Evolutionary conservation across 495 filamentous ascomycete genomes (phyloP).

Genomic region (Aspergillus leporis): DNA sequence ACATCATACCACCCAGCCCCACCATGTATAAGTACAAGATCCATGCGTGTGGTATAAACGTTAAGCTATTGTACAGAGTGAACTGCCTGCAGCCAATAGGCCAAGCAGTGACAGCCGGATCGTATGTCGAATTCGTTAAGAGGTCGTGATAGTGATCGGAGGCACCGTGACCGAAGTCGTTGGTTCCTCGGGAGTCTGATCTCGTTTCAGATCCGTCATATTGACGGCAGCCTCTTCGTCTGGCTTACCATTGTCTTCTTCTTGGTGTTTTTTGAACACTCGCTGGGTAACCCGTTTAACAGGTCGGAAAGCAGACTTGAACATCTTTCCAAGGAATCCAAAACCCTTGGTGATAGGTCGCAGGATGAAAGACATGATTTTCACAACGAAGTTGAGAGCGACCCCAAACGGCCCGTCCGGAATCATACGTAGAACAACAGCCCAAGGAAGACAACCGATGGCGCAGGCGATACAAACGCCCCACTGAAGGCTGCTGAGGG

Average conservation of each 20-base stretch:
- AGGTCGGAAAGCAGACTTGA: conserved; percentile 24
- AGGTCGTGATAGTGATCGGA: conserved; percentile 40
- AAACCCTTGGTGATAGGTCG: conserved; percentile 29
- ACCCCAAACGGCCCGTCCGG: conserved; percentile 57
- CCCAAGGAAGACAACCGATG: conserved; percentile 71
- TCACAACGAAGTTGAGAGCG: conserved; percentile 39
- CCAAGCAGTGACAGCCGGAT: neutral
- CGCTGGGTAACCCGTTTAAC: conserved; percentile 27
- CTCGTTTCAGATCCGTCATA: conserved; percentile 9
- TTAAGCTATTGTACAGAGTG: neutral
- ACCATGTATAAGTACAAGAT: neutral
- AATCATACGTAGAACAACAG: conserved; percentile 67
- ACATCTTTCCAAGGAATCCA: conserved; percentile 17
- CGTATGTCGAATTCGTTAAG: conserved; percentile 19
- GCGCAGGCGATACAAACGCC: conserved; percentile 72
- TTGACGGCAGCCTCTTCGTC: conserved; percentile 16
- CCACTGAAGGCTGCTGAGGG: conserved; percentile 70
- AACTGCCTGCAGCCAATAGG: neutral
- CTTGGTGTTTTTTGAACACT: conserved; percentile 1
- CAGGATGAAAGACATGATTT: conserved; percentile 25
- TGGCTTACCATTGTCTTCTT: conserved; percentile 6
- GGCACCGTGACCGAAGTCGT: conserved; percentile 29
- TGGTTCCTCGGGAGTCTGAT: conserved; percentile 23
- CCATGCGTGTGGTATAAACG: neutral
- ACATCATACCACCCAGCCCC: neutral